Conservation (phyloP, 2,329 filamentous ascomycete genomes). For the Fusarium subglutinans region DNA sequence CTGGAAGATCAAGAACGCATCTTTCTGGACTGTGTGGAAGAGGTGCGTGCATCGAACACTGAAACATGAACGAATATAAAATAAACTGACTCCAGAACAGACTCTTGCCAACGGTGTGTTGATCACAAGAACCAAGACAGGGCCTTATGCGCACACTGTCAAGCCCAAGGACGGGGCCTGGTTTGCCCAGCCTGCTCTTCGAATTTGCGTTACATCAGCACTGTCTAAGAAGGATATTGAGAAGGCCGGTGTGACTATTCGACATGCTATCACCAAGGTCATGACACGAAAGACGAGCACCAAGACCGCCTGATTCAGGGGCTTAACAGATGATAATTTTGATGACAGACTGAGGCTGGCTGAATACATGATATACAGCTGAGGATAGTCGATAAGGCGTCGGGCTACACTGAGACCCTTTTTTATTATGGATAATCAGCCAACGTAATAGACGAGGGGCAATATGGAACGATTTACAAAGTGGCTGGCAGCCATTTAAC, state of each 20-base stretch:
- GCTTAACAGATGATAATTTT: background rate
- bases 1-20: conserved; percentile 83
- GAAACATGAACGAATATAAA: background rate
- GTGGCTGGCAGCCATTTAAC: conserved; percentile 17
- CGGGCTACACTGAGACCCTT: conserved; percentile 4
- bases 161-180: conserved; percentile 75
- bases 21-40: conserved; percentile 92
- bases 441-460: conserved; percentile 6
- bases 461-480: conserved; percentile 17
- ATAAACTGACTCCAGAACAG: conserved; percentile 55
- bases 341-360: background rate
- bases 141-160: conserved; percentile 71
- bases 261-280: conserved; percentile 94
- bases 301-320: conserved; percentile 38
- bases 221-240: conserved; percentile 95
- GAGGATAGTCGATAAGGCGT: background rate
- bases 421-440: background rate
- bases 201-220: conserved; percentile 89
- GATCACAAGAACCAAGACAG: conserved; percentile 84
- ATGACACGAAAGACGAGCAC: conserved; percentile 71
- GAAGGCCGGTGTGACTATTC: conserved; percentile 86
- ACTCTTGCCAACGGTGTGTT: conserved; percentile 87
- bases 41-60: conserved; percentile 67
- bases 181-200: conserved; percentile 81
- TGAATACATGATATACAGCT: background rate